Base-by-base conservation (phyloP, 2,329 filamentous ascomycete species). In the Rhexocercosporidium sp. region DNA sequence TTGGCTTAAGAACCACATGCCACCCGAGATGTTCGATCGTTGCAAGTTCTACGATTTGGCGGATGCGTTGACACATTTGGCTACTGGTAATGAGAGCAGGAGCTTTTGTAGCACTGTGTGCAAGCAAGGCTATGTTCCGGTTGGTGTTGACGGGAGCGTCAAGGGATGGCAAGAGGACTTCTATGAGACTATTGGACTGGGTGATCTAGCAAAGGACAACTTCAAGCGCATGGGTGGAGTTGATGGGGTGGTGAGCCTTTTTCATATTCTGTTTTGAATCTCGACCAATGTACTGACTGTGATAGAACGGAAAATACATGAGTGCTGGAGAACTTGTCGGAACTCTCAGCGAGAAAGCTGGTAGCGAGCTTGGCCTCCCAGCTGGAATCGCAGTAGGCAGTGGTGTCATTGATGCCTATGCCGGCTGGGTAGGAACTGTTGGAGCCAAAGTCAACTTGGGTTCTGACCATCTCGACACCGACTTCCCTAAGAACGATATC, bases 81-180 rank as follows among this genome's bases (percentile, higher is more conserved):
- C 96, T 39, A 98, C 96, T 9, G 95, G 94, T 22, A 93, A 90
- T 73, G 94, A 98, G 81, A 94, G 90, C 34, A 85, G 96, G 73
- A 97, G 94, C 82, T 98, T 93, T 81, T 98, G 96, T 81, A 97
- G 93, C 77, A 92, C 94, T 9, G 94, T 97, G 49, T 98, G 96
- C 81, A 99, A 98, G 84, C 96, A 99, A 80, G 96, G 95, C 1
- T 98, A 90, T 77, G 92, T 99, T 1, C 96, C 96, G 0, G 92
- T 97, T n/a, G 96, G 96, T 60, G 94, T 98, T 6, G 96, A 99
- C 74, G 94, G 94, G 57, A 97, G 94, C 79, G 93, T 97, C 66
- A 98, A 97, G 82, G 96, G 96, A 39, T 99, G 96, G 96, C 95
- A 98, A 79, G 92, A 95, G 73, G 95, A 98, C 76, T 99, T 99